Conservation (phyloP, 305 asterid species). For the Fraxinus nigra region DNA sequence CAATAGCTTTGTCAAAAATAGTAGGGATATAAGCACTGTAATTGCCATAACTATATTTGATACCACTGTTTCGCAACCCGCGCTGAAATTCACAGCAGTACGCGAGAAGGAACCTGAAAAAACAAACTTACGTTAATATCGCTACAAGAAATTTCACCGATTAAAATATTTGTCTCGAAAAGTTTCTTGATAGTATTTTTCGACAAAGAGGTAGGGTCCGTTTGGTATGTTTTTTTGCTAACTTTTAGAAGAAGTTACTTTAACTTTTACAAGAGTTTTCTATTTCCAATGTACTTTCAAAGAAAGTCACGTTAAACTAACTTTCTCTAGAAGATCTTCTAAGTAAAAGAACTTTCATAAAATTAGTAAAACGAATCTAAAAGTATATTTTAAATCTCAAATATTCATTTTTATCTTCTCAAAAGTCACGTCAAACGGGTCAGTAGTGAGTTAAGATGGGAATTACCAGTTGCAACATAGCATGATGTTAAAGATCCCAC, state of each 20-base stretch:
- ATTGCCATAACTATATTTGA: conserved; percentile 73
- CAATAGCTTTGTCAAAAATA: conserved; percentile 52
- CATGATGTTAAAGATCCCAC: conserved; percentile 77
- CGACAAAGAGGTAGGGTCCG: background rate
- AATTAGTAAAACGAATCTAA: too few species aligned
- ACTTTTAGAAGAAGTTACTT: too few species aligned
- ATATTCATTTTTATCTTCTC: too few species aligned
- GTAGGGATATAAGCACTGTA: conserved; percentile 52
- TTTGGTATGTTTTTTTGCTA: too few species aligned
- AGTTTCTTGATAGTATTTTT: background rate
- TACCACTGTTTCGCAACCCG: conserved; percentile 64
- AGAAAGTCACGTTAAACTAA: too few species aligned
- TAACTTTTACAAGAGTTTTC: too few species aligned
- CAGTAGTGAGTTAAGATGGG: background rate
- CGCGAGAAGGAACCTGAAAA: conserved; percentile 72
- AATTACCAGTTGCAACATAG: conserved; percentile 61
- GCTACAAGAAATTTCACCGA: background rate
- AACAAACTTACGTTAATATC: background rate
- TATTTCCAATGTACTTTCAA: too few species aligned
- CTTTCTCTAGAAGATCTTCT: too few species aligned
- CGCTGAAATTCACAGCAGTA: conserved; percentile 74
- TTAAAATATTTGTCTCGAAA: background rate
- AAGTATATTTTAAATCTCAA: too few species aligned
- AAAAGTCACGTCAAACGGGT: too few species aligned
- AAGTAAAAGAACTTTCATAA: too few species aligned